These are phyloP conservation scores for Pulveroboletus ravenelii DNA, from an alignment of 768 basidiomycete genomes.

Conservation along the genomic window DNA sequence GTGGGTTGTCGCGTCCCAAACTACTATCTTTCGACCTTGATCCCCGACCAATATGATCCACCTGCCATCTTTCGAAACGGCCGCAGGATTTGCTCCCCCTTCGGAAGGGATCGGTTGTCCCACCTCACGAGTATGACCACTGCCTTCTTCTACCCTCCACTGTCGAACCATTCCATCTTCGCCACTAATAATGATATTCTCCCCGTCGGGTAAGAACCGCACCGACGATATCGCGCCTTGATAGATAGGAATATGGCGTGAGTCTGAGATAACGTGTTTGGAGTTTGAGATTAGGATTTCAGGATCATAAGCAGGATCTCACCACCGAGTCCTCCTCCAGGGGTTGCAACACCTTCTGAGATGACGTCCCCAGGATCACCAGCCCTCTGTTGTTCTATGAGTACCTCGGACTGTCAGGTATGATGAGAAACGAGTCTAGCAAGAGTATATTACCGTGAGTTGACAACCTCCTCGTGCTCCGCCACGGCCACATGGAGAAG, in stretches of 20 bases:
- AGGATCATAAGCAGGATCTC: background rate
- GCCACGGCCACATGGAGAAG: slow-evolving; percentile 9
- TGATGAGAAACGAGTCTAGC: background rate
- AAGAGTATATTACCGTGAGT: background rate
- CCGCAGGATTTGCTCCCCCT: background rate
- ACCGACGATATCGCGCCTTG: slow-evolving; percentile 3
- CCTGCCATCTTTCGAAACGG: slow-evolving; percentile 17
- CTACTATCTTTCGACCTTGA: background rate
- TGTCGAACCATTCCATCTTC: slow-evolving; percentile 9
- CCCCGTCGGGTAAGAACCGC: slow-evolving; percentile 9
- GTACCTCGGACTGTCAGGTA: background rate
- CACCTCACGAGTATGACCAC: background rate
- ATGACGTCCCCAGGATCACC: background rate
- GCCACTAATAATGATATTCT: slow-evolving; percentile 1
- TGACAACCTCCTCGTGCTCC: slow-evolving; percentile 2
- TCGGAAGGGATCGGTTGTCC: background rate
- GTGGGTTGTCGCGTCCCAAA: slow-evolving; percentile 8
- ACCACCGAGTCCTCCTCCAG: background rate
- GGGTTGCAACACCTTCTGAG: background rate
- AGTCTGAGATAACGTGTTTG: slow-evolving; percentile 1
- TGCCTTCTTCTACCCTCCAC: slow-evolving; percentile 1
- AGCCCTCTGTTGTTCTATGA: slow-evolving; percentile 1
- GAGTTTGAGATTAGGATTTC: background rate
- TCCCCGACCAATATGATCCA: slow-evolving; percentile 8
- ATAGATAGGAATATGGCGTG: background rate